Conservation (phyloP, 2,329 filamentous ascomycete species). For the Raffaelea deltoideospora region DNA sequence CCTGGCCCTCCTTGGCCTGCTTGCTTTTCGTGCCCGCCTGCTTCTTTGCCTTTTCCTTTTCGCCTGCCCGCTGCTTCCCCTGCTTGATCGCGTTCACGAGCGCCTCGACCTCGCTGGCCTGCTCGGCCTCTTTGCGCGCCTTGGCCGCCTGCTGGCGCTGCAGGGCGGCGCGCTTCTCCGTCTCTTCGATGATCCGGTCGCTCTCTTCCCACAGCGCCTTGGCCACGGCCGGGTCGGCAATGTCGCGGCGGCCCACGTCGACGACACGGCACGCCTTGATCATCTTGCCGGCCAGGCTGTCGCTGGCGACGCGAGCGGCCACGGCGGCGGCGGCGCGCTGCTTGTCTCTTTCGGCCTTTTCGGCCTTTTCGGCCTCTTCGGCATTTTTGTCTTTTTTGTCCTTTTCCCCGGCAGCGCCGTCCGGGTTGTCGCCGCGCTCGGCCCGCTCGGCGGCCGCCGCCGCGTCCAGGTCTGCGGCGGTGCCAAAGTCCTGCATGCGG, state of each 20-base stretch:
- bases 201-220: constrained; percentile 84
- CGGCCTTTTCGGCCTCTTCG: too few species aligned
- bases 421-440: background rate
- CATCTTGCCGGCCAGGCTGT: constrained; percentile 27
- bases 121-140: constrained; percentile 17
- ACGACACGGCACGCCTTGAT: constrained; percentile 82
- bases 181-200: constrained; percentile 65
- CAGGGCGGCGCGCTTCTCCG: constrained; percentile 64
- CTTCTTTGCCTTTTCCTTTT: constrained; percentile 14
- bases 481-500: constrained; percentile 22
- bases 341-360: background rate
- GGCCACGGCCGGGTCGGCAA: constrained; percentile 63
- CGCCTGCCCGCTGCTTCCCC: constrained; percentile 20
- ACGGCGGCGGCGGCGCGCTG: background rate
- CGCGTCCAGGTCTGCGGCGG: background rate
- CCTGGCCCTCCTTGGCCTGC: background rate
- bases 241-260: constrained; percentile 54
- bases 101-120: constrained; percentile 19
- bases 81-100: constrained; percentile 31
- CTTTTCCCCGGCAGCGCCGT: background rate
- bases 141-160: constrained; percentile 19
- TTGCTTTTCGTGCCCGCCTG: constrained; percentile 3
- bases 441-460: constrained; percentile 1
- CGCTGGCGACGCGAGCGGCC: constrained; percentile 34
- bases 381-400: background rate